These are phyloP conservation scores for Russula dissimulans DNA, from an alignment of 768 basidiomycete genomes.

Conservation along the genomic window DNA sequence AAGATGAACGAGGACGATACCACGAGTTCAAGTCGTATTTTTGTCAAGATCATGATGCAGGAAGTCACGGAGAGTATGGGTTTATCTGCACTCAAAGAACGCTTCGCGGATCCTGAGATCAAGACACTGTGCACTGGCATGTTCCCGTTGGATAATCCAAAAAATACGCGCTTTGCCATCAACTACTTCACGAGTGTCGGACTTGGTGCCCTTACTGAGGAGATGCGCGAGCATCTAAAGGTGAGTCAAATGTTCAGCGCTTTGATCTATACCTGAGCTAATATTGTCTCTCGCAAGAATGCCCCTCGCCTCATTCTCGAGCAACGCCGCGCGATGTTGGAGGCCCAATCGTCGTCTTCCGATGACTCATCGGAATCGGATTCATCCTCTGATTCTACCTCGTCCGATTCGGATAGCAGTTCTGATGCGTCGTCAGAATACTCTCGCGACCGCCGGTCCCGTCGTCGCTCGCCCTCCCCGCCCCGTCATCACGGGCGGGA, in stretches of 20 bases:
- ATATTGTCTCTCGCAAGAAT: conserved; percentile 43
- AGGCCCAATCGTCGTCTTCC: conserved; percentile 47
- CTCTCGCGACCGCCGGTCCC: conserved; percentile 22
- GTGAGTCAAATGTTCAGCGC: conserved; percentile 33
- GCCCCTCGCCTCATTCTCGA: conserved; percentile 91
- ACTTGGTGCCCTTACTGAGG: conserved; percentile 83
- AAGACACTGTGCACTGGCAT: conserved; percentile 63
- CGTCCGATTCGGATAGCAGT: conserved; percentile 31
- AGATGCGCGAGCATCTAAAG: conserved; percentile 94
- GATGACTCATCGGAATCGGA: conserved; percentile 33
- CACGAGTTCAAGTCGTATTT: conserved; percentile 91
- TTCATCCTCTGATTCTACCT: conserved; percentile 33
- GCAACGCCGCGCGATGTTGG: conserved; percentile 81
- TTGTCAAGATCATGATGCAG: conserved; percentile 91
- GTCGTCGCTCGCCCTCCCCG: conserved; percentile 28
- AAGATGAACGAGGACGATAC: conserved; percentile 98
- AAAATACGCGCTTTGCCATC: conserved; percentile 93
- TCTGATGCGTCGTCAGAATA: conserved; percentile 30
- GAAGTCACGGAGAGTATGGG: conserved; percentile 96
- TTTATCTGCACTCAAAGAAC: conserved; percentile 70
- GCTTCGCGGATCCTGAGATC: conserved; percentile 85
- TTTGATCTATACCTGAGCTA: background rate
- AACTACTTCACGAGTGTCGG: conserved; percentile 98
- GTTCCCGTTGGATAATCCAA: conserved; percentile 96
- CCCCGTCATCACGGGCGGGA: conserved; percentile 23